These are phyloP conservation scores for Gaultheria prostrata DNA, from an alignment of 148 eudicot species.

Conservation along the genomic window DNA sequence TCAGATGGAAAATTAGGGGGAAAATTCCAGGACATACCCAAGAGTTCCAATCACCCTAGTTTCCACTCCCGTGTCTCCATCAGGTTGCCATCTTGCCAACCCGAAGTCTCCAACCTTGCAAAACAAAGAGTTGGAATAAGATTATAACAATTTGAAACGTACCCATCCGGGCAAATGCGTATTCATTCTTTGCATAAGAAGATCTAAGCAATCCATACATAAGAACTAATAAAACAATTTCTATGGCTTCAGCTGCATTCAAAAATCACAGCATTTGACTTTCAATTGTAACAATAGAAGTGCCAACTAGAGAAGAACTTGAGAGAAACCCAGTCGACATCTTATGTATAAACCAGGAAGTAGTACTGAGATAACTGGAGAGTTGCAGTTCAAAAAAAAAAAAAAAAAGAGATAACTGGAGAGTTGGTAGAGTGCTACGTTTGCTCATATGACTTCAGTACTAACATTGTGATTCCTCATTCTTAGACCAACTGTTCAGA, in stretches of 20 bases:
- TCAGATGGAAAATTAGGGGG: background rate
- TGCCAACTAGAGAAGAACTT: background rate
- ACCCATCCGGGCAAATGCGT: background rate
- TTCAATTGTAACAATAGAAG: background rate
- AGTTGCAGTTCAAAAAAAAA: too few relatives aligned
- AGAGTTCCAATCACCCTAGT: conserved; percentile 41
- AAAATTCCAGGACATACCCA: conserved; percentile 26
- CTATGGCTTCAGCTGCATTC: background rate
- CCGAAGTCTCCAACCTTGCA: conserved; percentile 40
- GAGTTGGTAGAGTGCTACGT: background rate
- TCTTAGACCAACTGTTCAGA: background rate
- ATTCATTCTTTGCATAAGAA: too few relatives aligned
- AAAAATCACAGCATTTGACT: background rate
- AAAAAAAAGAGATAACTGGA: background rate
- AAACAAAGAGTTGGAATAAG: background rate
- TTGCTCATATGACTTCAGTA: background rate
- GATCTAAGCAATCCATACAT: background rate
- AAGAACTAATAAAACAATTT: background rate
- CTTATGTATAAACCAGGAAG: background rate
- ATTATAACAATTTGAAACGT: background rate
- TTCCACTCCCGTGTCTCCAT: conserved; percentile 37
- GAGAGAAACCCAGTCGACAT: background rate
- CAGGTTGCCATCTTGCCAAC: conserved; percentile 45
- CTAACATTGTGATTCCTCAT: background rate
- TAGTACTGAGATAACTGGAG: background rate